Conservation (phyloP, 73 alveolate species). For the Breviolum minutum region DNA sequence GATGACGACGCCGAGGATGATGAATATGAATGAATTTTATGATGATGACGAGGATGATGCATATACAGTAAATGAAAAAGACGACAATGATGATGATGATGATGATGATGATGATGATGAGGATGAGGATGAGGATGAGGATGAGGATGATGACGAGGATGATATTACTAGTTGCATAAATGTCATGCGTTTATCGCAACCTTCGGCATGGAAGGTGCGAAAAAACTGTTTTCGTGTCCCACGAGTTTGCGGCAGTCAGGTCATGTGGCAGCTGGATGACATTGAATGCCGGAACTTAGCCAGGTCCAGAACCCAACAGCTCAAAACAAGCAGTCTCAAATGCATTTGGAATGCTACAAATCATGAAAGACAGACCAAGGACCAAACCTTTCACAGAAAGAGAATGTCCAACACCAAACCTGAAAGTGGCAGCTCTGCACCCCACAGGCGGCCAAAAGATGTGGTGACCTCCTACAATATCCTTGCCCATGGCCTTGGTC, state of each 20-base stretch:
- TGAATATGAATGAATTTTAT: no score
- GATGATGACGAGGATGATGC: no score
- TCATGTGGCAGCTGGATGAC: neutral
- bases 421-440: neutral
- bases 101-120: neutral
- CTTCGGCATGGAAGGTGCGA: neutral
- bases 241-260: neutral
- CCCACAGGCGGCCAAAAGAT: neutral
- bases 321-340: neutral
- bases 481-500: neutral
- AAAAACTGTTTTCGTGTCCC: neutral
- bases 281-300: neutral
- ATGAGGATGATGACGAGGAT: neutral
- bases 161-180: neutral
- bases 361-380: neutral
- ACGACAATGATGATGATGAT: neutral
- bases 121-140: neutral
- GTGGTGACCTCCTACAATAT: constrained; percentile 16
- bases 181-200: neutral
- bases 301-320: neutral
- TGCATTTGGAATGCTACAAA: neutral
- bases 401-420: neutral
- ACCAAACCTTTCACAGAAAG: neutral
- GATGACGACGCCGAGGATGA: no score
- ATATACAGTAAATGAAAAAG: no score